Percentiles rank a stretch among this genome's conserved stretches.
Evolutionary conservation across 2,329 filamentous ascomycete species (phyloP).

Genomic region (Myriangium duriaei): DNA sequence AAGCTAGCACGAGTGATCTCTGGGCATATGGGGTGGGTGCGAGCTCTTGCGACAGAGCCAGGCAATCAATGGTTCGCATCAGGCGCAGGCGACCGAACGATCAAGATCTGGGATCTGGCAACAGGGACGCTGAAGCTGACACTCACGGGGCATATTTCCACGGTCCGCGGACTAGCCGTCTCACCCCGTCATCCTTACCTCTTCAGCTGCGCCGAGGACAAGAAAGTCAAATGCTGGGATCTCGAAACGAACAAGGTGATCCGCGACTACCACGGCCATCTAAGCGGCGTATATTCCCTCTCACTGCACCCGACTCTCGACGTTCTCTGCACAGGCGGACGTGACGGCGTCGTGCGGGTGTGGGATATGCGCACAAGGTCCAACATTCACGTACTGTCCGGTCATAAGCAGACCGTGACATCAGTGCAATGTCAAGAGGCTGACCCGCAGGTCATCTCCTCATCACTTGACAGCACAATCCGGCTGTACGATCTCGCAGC

Average conservation of each 20-base stretch:
- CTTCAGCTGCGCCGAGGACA: slow-evolving; percentile 96
- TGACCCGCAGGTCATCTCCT: slow-evolving; percentile 87
- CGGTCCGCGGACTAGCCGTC: slow-evolving; percentile 81
- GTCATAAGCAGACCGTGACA: slow-evolving; percentile 82
- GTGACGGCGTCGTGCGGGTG: slow-evolving; percentile 86
- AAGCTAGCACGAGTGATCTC: slow-evolving; percentile 97
- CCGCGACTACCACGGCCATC: slow-evolving; percentile 88
- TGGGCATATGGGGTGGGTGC: slow-evolving; percentile 91
- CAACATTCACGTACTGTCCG: slow-evolving; percentile 86
- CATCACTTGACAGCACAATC: slow-evolving; percentile 84
- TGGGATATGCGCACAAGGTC: slow-evolving; percentile 98
- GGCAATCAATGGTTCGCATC: slow-evolving; percentile 97
- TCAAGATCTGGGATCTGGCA: slow-evolving; percentile 97
- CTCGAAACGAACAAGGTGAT: slow-evolving; percentile 99
- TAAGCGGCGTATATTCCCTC: slow-evolving; percentile 90
- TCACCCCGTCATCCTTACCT: slow-evolving; percentile 90
- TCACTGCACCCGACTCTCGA: slow-evolving; percentile 90
- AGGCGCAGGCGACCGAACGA: slow-evolving; percentile 87
- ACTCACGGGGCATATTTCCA: slow-evolving; percentile 87
- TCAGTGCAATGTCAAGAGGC: slow-evolving; percentile 89
- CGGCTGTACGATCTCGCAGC: slow-evolving; percentile 92
- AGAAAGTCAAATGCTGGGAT: slow-evolving; percentile 99
- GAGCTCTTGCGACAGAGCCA: slow-evolving; percentile 79
- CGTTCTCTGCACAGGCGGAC: slow-evolving; percentile 84
- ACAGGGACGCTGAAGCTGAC: slow-evolving; percentile 75